phyloP scores from a whole-genome alignment of 106 monocot genomes.

The Acorus gramineus region DNA sequence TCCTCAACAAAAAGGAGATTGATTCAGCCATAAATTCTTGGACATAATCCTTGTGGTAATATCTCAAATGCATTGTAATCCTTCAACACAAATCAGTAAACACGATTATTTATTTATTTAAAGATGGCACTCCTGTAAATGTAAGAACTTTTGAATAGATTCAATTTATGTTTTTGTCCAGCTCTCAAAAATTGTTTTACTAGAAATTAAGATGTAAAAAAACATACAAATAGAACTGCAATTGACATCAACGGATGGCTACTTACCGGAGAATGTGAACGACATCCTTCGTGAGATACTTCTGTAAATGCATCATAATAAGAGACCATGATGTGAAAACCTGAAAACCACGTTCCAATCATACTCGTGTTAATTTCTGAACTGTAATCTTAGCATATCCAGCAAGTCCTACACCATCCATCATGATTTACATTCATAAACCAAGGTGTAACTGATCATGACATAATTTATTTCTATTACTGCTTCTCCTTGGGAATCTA shows the following conservation, averaged over 20 bases:
- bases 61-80: conserved; percentile 54
- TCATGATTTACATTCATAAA: not conserved
- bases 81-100: conserved; percentile 16
- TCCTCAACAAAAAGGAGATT: conserved; percentile 82
- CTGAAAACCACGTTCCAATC: conserved; percentile 33
- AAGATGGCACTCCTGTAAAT: too few species aligned
- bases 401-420: not conserved
- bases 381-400: not conserved
- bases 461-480: too few species aligned
- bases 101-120: too few species aligned
- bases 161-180: too few species aligned
- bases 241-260: not conserved
- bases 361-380: not conserved
- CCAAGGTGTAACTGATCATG: too few species aligned
- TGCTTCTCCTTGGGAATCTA: too few species aligned
- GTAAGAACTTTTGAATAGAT: too few species aligned
- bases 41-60: conserved; percentile 65
- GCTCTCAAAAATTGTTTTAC: not conserved
- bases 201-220: not conserved
- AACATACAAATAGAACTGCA: not conserved
- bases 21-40: conserved; percentile 89
- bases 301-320: conserved; percentile 79
- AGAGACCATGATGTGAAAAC: conserved; percentile 79
- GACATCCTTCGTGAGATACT: conserved; percentile 68
- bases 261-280: conserved; percentile 62